Percentiles rank a stretch among this genome's conserved stretches.
Conservation (phyloP, 2,329 filamentous ascomycete species). For the Ilyonectria robusta region DNA sequence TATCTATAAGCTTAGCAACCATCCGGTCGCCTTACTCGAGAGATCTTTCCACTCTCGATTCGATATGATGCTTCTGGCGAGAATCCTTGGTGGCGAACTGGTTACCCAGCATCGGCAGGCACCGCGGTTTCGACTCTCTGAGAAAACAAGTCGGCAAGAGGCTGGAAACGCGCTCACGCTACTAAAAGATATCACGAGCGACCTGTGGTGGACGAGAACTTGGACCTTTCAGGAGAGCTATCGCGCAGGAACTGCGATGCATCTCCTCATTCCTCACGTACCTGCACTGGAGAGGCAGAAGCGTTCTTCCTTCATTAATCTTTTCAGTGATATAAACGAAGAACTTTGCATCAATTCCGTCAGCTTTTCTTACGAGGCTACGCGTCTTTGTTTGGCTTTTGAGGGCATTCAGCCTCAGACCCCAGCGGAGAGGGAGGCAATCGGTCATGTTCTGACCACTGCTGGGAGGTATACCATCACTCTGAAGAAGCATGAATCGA, state of each 20-base stretch:
- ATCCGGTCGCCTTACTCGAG: constrained; percentile 50
- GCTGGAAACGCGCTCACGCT: constrained; percentile 40
- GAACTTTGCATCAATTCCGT: constrained; percentile 46
- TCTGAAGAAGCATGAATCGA: constrained; percentile 40
- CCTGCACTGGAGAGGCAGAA: constrained; percentile 39
- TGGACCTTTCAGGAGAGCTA: constrained; percentile 56
- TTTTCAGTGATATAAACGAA: constrained; percentile 16
- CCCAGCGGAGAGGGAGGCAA: constrained; percentile 1
- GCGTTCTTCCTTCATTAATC: constrained; percentile 14
- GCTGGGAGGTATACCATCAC: constrained; percentile 48
- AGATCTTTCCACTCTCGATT: constrained; percentile 32
- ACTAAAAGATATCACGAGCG: constrained; percentile 43
- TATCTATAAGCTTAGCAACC: constrained; percentile 48
- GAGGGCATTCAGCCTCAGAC: not conserved
- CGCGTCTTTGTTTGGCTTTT: constrained; percentile 45
- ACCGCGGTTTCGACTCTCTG: constrained; percentile 23
- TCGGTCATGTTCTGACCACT: constrained; percentile 33
- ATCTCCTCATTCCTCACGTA: constrained; percentile 47
- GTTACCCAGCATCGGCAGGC: constrained; percentile 16
- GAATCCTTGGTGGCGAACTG: constrained; percentile 39
- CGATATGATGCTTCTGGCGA: constrained; percentile 36
- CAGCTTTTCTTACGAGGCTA: constrained; percentile 41
- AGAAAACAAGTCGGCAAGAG: not conserved
- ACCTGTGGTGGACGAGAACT: constrained; percentile 50
- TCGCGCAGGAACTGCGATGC: constrained; percentile 46